Percentiles rank a stretch among this genome's conserved stretches.
phyloP scores from a whole-genome alignment of 257 asterid genomes.

The Gynochthodes officinalis region DNA sequence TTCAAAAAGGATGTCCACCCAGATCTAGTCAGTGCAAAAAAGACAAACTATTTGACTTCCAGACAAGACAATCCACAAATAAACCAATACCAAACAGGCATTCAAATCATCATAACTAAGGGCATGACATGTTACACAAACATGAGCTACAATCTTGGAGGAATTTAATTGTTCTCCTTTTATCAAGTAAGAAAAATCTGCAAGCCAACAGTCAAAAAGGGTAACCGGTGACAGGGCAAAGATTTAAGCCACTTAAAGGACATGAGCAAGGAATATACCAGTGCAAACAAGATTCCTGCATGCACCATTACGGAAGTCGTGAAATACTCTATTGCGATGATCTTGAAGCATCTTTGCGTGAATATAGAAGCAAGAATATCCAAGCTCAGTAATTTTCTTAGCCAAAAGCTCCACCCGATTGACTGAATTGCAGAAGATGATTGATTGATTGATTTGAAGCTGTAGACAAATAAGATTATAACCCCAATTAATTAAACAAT shows the following conservation, averaged over 20 bases:
- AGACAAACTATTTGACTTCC: background rate
- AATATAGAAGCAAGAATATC: slow-evolving; percentile 89
- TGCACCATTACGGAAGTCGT: slow-evolving; percentile 92
- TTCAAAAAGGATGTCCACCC: background rate
- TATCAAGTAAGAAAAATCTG: background rate
- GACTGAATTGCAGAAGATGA: slow-evolving; percentile 91
- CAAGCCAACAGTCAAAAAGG: background rate
- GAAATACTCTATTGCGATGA: slow-evolving; percentile 90
- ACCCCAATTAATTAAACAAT: slow-evolving; percentile 12
- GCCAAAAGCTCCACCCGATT: slow-evolving; percentile 93
- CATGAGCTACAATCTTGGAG: background rate
- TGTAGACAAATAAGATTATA: slow-evolving; percentile 30
- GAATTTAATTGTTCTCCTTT: background rate
- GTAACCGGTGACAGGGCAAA: background rate
- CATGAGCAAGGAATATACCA: slow-evolving; percentile 36
- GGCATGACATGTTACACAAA: background rate
- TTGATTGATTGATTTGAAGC: slow-evolving; percentile 96
- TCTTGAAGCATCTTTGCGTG: slow-evolving; percentile 98
- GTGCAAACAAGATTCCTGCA: slow-evolving; percentile 98
- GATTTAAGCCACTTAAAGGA: background rate
- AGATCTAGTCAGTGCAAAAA: background rate
- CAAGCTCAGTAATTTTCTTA: slow-evolving; percentile 91
- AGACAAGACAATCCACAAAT: background rate
- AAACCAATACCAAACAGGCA: background rate
- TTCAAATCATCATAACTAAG: background rate